A percentile compares a stretch with the other conserved stretches of the same genome.
phyloP scores from a whole-genome alignment of 1,284 basidiomycete species.

The Exsudoporus floridanus region DNA sequence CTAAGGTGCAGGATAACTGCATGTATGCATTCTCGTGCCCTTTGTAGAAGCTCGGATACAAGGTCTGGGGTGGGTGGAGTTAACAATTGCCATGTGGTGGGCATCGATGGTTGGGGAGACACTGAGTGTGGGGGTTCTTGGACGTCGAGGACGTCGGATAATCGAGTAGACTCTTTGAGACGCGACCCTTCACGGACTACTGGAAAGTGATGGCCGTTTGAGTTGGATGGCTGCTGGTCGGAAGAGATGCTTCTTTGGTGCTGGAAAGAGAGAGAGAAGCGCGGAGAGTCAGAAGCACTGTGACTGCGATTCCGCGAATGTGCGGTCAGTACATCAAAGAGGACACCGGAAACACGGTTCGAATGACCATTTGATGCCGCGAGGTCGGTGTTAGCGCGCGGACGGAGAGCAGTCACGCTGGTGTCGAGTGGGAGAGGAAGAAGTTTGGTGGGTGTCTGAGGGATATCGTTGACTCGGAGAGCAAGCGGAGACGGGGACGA shows the following conservation, averaged over 20 bases:
- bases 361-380: slow-evolving; percentile 2
- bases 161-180: slow-evolving; percentile 2
- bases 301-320: slow-evolving; percentile 23
- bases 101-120: neutral
- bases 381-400: slow-evolving; percentile 30
- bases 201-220: neutral
- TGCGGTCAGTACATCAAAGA: slow-evolving; percentile 6
- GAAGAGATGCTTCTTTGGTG: slow-evolving; percentile 5
- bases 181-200: slow-evolving; percentile 4
- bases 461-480: neutral
- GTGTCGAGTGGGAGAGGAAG: slow-evolving; percentile 4
- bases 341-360: slow-evolving; percentile 8
- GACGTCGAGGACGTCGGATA: slow-evolving; percentile 5
- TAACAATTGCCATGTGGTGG: slow-evolving; percentile 1
- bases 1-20: slow-evolving; percentile 28
- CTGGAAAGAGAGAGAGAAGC: neutral
- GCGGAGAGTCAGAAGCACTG: slow-evolving; percentile 6
- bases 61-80: slow-evolving; percentile 21
- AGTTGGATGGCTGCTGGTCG: neutral
- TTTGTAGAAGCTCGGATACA: slow-evolving; percentile 32
- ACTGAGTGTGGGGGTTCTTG: neutral
- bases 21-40: slow-evolving; percentile 24
- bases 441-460: slow-evolving; percentile 5
- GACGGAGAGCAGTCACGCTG: slow-evolving; percentile 5
- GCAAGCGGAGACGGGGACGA: neutral